Base-by-base conservation (phyloP, 495 filamentous ascomycete species). In the Neurospora sp. region DNA sequence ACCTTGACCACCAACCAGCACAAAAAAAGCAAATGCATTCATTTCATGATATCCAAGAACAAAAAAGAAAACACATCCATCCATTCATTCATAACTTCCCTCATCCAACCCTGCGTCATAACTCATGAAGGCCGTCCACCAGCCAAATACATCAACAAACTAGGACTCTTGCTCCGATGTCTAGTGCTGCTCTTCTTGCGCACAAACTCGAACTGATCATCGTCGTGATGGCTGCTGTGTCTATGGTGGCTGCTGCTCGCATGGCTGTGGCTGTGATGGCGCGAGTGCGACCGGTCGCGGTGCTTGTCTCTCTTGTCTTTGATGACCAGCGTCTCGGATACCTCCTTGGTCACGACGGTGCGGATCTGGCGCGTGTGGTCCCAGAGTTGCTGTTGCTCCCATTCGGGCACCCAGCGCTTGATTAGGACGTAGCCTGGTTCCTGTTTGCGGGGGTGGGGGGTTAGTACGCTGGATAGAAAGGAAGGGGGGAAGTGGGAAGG, bases 401-500 rank as follows among this genome's bases (percentile, higher is more conserved):
- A 86, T 79, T 93, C 90, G 48, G 86, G 85, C 74, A 94, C 89
- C 89, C 89, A 93, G 71, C 88, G 85, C 80, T 92, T 92, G 85
- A 94, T 93, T 72, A 94, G 81, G 72, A 94, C 85, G 75, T 89
- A 94, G 71, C 91, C 89, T 69, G 87, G 85, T 75, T 94, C 91
- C 83, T 87, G 77, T 79, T 82, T 38, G n/a, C n/a, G 4, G 39
- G 11, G 39, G 12, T 5, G 4, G 18, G 40, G 46, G 3, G 74
- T 83, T 77, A 82, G 82, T 77, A 9, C 70, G 23, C 20, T 31
- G 69, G 11, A n/a, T n/a, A n/a, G n/a, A 20, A 76, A 18, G 9
- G 23, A 69, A 66, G 20, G 5, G 76, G 23, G 38, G 23, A 62
- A 66, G 54, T 27, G 23, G 38, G 23, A 54, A 69, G 54, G 27